Evolutionary conservation across 345 rosid species (phyloP), one percentile per base, ranked within the genome.

Genomic region (Erodium maritimum): DNA sequence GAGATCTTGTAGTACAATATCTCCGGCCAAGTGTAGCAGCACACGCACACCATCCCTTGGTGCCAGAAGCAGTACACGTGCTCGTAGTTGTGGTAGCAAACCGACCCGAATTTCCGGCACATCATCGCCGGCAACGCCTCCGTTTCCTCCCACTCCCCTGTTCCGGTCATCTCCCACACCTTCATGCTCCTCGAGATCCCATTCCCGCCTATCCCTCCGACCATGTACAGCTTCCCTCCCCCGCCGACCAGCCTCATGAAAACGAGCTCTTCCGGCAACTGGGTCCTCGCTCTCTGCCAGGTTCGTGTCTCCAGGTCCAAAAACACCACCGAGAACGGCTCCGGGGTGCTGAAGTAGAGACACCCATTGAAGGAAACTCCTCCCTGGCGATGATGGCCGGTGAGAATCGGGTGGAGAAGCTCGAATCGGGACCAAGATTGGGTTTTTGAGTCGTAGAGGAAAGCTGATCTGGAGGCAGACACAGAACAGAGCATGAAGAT

Each of bases 21-120:
- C 86, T 91, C 98, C 7, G 98, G 96, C 98, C 98, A 91, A 4
- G 85, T 84, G 19, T 88, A 83, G 74, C 98, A 91, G 85, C 90
- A 88, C 17, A 88, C 68, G 61, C 93, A 88, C 8, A 91, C 74
- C 83, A 81, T 80, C 7, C 81, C 96, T 19, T 72, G 77, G 29
- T 91, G 98, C 93, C 95, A 91, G 19, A 91, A 57, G 63, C 96
- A 86, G 42, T 86, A 84, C n/a, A 88, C 88, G 56, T 86, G 90
- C 61, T 85, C 96, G 53, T 91, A 91, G 20, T 82, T 84, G 54
- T 91, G 96, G 70, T 91, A 91, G 58, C 93, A 86, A 6, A 91
- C 93, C 17, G 89, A 84, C 72, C 83, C 67, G 23, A 91, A 86
- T 59, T 91, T 88, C 71, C 82, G 73, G 55, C 90, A 82, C 80